A percentile compares a stretch with the other conserved stretches of the same genome.
phyloP scores from a whole-genome alignment of 2,329 filamentous ascomycete species.

The Xylariomycetidae sp. region DNA sequence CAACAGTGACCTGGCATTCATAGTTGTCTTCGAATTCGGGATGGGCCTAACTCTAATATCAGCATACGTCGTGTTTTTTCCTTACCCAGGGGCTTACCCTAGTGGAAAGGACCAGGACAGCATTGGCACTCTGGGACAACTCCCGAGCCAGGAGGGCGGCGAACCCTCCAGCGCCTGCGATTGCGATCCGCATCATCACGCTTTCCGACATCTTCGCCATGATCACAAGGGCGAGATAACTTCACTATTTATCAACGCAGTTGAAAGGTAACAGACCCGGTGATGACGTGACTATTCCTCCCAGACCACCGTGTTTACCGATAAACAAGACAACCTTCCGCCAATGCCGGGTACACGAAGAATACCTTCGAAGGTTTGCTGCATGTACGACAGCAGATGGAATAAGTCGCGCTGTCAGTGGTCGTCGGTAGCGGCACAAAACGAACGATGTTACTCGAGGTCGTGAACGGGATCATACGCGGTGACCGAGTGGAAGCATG shows the following conservation, averaged over 20 bases:
- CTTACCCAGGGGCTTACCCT: constrained; percentile 44
- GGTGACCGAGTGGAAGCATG: constrained; percentile 12
- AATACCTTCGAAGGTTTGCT: constrained; percentile 16
- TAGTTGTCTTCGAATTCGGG: constrained; percentile 44
- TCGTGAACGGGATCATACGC: constrained; percentile 10
- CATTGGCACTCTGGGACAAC: constrained; percentile 59
- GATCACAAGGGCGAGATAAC: too few species aligned
- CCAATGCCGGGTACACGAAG: constrained; percentile 14
- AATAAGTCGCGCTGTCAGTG: constrained; percentile 18
- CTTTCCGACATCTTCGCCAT: constrained; percentile 21
- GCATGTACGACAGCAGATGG: constrained; percentile 15
- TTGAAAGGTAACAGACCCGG: too few species aligned
- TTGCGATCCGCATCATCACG: constrained; percentile 52
- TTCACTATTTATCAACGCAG: too few species aligned
- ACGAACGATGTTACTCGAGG: constrained; percentile 18
- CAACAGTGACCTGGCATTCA: constrained; percentile 60
- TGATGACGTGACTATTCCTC: too few species aligned
- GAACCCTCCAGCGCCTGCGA: constrained; percentile 56
- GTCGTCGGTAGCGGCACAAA: constrained; percentile 8
- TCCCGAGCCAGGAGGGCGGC: constrained; percentile 52
- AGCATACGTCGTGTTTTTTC: too few species aligned
- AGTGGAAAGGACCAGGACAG: constrained; percentile 65
- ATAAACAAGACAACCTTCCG: constrained; percentile 15
- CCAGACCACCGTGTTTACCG: too few species aligned
- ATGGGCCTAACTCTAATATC: constrained; percentile 38